These are phyloP conservation scores for Penicillium verhagenii DNA, from an alignment of 495 filamentous ascomycete genomes.

Conservation along the genomic window DNA sequence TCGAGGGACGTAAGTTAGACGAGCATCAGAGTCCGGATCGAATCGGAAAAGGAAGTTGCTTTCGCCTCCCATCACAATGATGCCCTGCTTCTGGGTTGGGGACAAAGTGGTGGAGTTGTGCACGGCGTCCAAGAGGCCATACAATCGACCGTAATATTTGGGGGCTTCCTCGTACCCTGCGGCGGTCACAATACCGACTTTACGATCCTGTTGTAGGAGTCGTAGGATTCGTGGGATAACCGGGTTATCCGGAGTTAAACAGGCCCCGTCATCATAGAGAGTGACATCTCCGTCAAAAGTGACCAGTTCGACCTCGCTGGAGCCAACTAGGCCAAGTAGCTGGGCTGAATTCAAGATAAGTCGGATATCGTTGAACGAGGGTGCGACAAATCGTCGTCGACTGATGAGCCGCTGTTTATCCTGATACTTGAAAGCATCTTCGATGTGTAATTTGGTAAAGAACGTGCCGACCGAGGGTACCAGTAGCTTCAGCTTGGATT, in stretches of 20 bases:
- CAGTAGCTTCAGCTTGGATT: slow-evolving; percentile 89
- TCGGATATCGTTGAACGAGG: slow-evolving; percentile 96
- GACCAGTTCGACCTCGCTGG: slow-evolving; percentile 65
- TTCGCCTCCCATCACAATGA: slow-evolving; percentile 90
- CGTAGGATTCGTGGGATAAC: slow-evolving; percentile 75
- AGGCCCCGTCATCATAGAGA: slow-evolving; percentile 89
- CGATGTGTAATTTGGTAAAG: slow-evolving; percentile 82
- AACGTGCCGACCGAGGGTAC: slow-evolving; percentile 88
- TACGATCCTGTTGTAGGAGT: slow-evolving; percentile 59
- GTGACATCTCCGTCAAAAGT: slow-evolving; percentile 99
- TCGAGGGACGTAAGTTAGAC: slow-evolving; percentile 60
- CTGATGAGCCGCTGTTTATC: slow-evolving; percentile 83
- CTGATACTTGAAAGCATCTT: slow-evolving; percentile 88
- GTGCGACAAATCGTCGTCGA: slow-evolving; percentile 87
- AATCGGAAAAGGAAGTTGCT: slow-evolving; percentile 87
- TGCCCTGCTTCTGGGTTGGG: slow-evolving; percentile 62
- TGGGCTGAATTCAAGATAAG: slow-evolving; percentile 93
- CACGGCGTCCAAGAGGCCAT: slow-evolving; percentile 83
- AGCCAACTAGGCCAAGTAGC: slow-evolving; percentile 73
- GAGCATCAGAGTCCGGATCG: slow-evolving; percentile 33
- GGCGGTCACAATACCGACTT: slow-evolving; percentile 93
- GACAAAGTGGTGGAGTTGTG: slow-evolving; percentile 58
- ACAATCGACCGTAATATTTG: slow-evolving; percentile 78
- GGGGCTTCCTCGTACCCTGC: slow-evolving; percentile 89
- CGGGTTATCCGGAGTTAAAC: slow-evolving; percentile 67